These are phyloP conservation scores for Xylaria sp. DNA, from an alignment of 2,329 filamentous ascomycete species.

Conservation along the genomic window DNA sequence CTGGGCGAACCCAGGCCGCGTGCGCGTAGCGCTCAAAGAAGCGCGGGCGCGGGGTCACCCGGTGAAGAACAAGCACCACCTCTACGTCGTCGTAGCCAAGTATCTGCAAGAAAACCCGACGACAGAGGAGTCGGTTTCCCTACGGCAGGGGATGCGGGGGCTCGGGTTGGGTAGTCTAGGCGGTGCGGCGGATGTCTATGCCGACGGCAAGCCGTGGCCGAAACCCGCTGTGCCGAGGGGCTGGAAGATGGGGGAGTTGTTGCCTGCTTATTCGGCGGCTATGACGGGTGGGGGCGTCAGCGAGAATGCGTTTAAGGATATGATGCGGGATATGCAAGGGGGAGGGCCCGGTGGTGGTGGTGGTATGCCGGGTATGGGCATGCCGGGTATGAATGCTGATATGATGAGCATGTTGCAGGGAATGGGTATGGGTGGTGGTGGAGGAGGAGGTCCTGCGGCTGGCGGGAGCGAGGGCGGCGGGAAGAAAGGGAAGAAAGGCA, in stretches of 20 bases:
- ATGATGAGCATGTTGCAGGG: slow-evolving; percentile 47
- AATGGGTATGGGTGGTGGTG: slow-evolving; percentile 43
- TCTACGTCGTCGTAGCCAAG: slow-evolving; percentile 82
- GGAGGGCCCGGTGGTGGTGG: slow-evolving; percentile 59
- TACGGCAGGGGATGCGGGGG: slow-evolving; percentile 58
- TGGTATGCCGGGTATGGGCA: slow-evolving; percentile 44
- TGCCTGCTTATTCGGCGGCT: slow-evolving; percentile 89
- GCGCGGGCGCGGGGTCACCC: slow-evolving; percentile 42
- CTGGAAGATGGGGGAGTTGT: slow-evolving; percentile 87
- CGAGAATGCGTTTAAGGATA: slow-evolving; percentile 94
- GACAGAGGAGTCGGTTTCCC: slow-evolving; percentile 72
- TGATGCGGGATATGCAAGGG: slow-evolving; percentile 90
- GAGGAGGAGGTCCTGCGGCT: slow-evolving; percentile 39
- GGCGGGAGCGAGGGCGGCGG: slow-evolving; percentile 44
- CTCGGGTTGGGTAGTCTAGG: slow-evolving; percentile 68
- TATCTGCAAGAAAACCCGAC: slow-evolving; percentile 84
- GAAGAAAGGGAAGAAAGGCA: slow-evolving; percentile 63
- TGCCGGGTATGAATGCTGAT: slow-evolving; percentile 44
- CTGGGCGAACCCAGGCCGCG: slow-evolving; percentile 95
- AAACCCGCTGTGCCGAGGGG: slow-evolving; percentile 81
- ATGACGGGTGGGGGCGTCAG: slow-evolving; percentile 92
- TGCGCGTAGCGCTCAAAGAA: slow-evolving; percentile 79
- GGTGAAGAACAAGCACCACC: slow-evolving; percentile 84
- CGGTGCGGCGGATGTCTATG: slow-evolving; percentile 72
- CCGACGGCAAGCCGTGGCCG: slow-evolving; percentile 74